These are phyloP conservation scores for Podospora fimiseda DNA, from an alignment of 495 filamentous ascomycete species.

Conservation along the genomic window DNA sequence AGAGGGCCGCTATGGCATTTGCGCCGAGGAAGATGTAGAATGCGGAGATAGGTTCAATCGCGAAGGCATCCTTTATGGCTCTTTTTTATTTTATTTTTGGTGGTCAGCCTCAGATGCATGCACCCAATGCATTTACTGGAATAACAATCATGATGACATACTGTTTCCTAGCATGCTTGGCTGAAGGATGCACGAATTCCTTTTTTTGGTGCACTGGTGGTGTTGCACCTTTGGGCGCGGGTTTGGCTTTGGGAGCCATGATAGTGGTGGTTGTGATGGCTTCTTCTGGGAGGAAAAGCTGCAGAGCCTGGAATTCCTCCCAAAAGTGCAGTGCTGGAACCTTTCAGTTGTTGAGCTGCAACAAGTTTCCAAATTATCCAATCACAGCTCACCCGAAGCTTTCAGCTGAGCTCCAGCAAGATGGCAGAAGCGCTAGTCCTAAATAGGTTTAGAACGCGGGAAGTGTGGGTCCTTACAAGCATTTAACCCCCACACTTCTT, in stretches of 20 bases:
- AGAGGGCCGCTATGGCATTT: constrained; percentile 71
- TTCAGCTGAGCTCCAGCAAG: neutral
- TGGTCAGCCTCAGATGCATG: too few species aligned
- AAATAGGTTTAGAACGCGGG: constrained; percentile 8
- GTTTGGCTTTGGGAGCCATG: constrained; percentile 24
- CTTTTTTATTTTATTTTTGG: too few species aligned
- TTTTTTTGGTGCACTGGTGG: constrained; percentile 17
- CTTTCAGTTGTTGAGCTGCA: neutral
- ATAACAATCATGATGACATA: constrained; percentile 20
- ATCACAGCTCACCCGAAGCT: too few species aligned
- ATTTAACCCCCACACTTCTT: neutral
- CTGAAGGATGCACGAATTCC: constrained; percentile 37
- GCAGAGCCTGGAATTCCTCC: too few species aligned
- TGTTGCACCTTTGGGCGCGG: constrained; percentile 10
- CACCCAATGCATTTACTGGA: too few species aligned
- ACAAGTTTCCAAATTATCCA: neutral
- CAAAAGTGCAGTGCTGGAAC: too few species aligned
- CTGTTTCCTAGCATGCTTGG: constrained; percentile 43
- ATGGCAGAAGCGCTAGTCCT: neutral
- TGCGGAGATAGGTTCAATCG: constrained; percentile 62
- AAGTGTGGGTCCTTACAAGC: too few species aligned
- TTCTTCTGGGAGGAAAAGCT: neutral
- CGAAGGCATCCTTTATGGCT: constrained; percentile 51
- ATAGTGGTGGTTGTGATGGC: neutral
- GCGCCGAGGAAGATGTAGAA: constrained; percentile 72